Conservation (phyloP, 768 basidiomycete species). For the Stropharia rugosoannulata region DNA sequence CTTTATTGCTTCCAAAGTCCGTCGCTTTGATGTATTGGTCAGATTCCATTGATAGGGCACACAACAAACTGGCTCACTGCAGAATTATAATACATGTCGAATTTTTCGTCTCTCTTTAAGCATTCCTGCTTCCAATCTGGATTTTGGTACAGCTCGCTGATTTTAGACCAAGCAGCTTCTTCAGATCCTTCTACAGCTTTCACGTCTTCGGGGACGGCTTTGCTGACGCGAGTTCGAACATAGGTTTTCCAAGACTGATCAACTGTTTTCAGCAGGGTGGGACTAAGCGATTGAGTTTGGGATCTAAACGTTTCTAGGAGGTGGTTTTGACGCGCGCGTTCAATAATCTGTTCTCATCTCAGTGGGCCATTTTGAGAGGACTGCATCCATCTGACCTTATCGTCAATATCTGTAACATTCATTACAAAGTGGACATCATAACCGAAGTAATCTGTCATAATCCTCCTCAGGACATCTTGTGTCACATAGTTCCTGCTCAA, state of each 20-base stretch:
- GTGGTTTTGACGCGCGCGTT: constrained; percentile 82
- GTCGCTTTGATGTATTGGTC: constrained; percentile 36
- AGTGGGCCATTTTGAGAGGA: not conserved
- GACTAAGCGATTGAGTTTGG: constrained; percentile 52
- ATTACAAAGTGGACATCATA: constrained; percentile 99
- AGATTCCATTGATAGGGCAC: constrained; percentile 8
- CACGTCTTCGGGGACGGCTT: constrained; percentile 55
- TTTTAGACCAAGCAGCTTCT: constrained; percentile 52
- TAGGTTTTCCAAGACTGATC: constrained; percentile 66
- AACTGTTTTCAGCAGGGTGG: constrained; percentile 56
- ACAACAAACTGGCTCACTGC: constrained; percentile 49
- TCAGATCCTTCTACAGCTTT: constrained; percentile 49
- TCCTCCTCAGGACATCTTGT: constrained; percentile 87
- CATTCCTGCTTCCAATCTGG: constrained; percentile 68
- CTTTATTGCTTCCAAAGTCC: constrained; percentile 50
- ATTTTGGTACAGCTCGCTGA: constrained; percentile 49
- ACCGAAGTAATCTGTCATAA: constrained; percentile 93
- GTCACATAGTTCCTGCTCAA: constrained; percentile 88
- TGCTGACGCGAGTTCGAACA: constrained; percentile 60
- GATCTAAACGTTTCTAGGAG: constrained; percentile 62
- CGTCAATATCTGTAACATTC: constrained; percentile 99
- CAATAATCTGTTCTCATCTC: constrained; percentile 69
- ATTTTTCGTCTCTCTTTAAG: constrained; percentile 84
- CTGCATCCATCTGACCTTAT: constrained; percentile 68
- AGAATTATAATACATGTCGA: constrained; percentile 81